Percentiles rank a stretch among this genome's conserved stretches.
Conservation (phyloP, 257 asterid genomes). For the Rauvolfia tetraphylla region DNA sequence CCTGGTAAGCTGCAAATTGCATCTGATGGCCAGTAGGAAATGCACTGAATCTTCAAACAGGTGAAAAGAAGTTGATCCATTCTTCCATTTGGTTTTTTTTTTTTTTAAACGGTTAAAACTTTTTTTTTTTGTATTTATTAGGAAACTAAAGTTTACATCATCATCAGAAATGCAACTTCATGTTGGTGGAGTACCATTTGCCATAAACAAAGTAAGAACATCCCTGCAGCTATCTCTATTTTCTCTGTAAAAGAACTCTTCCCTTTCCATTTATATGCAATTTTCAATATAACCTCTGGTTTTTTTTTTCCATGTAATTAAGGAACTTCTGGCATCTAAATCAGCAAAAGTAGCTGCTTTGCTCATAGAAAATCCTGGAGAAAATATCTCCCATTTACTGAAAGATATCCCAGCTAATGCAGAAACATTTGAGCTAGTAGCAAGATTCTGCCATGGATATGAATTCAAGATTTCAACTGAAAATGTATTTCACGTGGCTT, state of each 20-base stretch:
- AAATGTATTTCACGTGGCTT: constrained; percentile 50
- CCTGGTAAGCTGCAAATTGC: background rate
- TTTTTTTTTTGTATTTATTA: constrained; percentile 12
- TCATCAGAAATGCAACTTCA: constrained; percentile 46
- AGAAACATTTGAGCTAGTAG: constrained; percentile 62
- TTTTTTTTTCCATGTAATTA: background rate
- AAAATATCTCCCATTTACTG: constrained; percentile 43
- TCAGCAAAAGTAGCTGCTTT: constrained; percentile 48
- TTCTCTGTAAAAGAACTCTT: background rate
- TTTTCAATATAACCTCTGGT: background rate
- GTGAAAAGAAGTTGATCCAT: background rate
- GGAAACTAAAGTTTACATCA: constrained; percentile 45
- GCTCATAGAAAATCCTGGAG: constrained; percentile 38
- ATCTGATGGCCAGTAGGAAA: constrained; percentile 1
- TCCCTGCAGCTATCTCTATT: background rate
- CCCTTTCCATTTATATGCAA: background rate
- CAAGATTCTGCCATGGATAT: constrained; percentile 79
- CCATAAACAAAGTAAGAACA: constrained; percentile 46
- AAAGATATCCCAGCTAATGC: constrained; percentile 54
- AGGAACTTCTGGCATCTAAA: constrained; percentile 63
- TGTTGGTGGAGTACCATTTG: constrained; percentile 43
- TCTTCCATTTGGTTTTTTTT: background rate
- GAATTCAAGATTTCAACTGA: constrained; percentile 45
- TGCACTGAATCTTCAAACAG: background rate
- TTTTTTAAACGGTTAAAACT: background rate